Evolutionary conservation across 225 moss, liverwort and hornwort species (phyloP).

Genomic region (Takakia lepidozioides): DNA sequence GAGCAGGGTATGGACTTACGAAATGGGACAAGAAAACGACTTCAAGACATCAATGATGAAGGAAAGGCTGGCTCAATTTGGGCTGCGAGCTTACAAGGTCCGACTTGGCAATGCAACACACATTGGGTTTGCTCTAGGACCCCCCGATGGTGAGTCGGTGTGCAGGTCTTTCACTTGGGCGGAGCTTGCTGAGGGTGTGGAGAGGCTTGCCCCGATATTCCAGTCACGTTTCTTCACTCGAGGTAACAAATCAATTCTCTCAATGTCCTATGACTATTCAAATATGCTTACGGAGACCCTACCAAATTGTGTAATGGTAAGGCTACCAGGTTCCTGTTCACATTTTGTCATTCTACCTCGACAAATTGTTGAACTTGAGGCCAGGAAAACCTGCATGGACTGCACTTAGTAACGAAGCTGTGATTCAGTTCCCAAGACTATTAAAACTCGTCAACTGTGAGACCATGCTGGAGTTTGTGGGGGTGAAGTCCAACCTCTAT

Average conservation of each 20-base stretch:
- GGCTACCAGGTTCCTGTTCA: background rate
- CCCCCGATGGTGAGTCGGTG: conserved; percentile 35
- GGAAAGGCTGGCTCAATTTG: conserved; percentile 35
- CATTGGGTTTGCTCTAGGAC: conserved; percentile 43
- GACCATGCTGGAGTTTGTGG: too few species aligned
- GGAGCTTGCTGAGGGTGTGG: conserved; percentile 40
- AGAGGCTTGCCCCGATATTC: conserved; percentile 37
- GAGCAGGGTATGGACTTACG: too few species aligned
- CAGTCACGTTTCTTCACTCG: conserved; percentile 39
- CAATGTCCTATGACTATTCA: too few species aligned
- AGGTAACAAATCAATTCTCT: conserved; percentile 12
- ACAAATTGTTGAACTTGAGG: background rate
- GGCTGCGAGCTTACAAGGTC: conserved; percentile 37
- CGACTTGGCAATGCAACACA: conserved; percentile 30
- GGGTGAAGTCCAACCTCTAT: too few species aligned
- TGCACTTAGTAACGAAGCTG: background rate
- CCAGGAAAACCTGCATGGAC: background rate
- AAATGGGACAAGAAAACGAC: too few species aligned
- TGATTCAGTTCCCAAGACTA: too few species aligned
- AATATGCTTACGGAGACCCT: too few species aligned
- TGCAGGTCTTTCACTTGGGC: conserved; percentile 41
- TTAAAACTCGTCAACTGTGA: too few species aligned
- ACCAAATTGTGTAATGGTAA: too few species aligned
- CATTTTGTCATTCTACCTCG: background rate
- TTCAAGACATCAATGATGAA: too few species aligned